Evolutionary conservation across 2,329 filamentous ascomycete genomes (phyloP), one percentile per base, ranked within the genome.

Genomic region (Coniosporium tulheliwenetii): DNA sequence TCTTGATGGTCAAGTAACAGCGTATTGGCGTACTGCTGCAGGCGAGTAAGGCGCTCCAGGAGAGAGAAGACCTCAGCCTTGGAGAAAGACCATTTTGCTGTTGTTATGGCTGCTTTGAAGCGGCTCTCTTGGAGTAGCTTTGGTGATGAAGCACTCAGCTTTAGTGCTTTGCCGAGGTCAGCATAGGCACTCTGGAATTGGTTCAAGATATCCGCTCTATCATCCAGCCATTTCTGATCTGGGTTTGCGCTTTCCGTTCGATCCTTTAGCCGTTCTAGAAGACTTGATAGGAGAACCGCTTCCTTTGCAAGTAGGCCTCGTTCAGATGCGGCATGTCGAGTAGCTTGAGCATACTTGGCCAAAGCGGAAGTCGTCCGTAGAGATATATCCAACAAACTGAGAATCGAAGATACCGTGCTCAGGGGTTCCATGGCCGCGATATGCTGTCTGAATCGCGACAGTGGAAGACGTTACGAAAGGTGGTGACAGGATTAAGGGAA

Each of bases 161-260:
- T 42, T 47, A 40, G 49, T 42, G 46, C 34, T 10, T 12, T 33
- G 14, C 38, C 29, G 31, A 55, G 32, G 15, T 44, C 44, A n/a
- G 38, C 13, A 38, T 41, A 42, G 12, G 44, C 44, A 10, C 12
- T 26, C 26, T 44, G 8, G 14, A 45, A 42, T 19, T 45, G 43
- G 30, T 14, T 14, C 10, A 43, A 29, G 14, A 44, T 12, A 16
- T 42, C 31, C 19, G n/a, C 16, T 5, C 29, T 31, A 10, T 39
- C 43, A 12, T 10, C 26, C 10, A 39, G 30, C 39, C 42, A 41
- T 10, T 9, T 33, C 3, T 13, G 10, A 30, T 39, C 35, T 9
- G 12, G 31, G 1, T 12, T 12, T 10, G 33, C 31, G n/a, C 10
- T 30, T 32, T 34, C 10, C 15, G 41, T 34, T n/a, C 44, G 42